phyloP scores from a whole-genome alignment of 345 rosid species.

The Brassica carinata region DNA sequence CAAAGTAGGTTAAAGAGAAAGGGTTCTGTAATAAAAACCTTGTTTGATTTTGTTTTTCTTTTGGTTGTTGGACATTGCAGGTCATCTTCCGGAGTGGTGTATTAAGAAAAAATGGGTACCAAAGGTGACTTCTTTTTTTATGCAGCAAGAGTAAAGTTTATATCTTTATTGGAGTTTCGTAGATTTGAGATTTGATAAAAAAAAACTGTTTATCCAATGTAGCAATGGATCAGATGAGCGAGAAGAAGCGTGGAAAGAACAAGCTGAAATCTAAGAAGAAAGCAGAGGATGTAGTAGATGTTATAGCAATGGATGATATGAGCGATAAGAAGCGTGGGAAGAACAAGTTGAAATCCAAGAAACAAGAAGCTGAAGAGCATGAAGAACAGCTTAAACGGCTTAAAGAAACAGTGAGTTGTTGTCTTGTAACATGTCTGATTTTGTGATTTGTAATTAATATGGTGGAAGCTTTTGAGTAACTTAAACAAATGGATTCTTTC shows the following conservation, averaged over 20 bases:
- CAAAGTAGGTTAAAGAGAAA: background rate
- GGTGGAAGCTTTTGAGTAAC: background rate
- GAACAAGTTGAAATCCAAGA: constrained; percentile 43
- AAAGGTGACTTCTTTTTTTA: constrained; percentile 20
- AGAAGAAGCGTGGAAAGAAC: constrained; percentile 30
- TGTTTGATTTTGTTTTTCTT: background rate
- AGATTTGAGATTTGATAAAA: constrained; percentile 5
- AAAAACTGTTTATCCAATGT: background rate
- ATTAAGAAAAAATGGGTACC: constrained; percentile 23
- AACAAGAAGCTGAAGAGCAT: constrained; percentile 63
- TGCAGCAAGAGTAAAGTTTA: background rate
- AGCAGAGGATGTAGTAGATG: constrained; percentile 38
- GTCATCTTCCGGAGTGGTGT: background rate
- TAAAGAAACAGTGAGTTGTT: constrained; percentile 55
- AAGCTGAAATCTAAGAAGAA: constrained; percentile 46
- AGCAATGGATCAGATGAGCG: constrained; percentile 3
- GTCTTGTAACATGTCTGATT: background rate
- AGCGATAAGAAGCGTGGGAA: constrained; percentile 29
- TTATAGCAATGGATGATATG: background rate
- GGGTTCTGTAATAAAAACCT: no score
- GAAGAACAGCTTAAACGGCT: constrained; percentile 74
- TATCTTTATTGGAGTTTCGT: background rate
- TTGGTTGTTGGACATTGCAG: constrained; percentile 8
- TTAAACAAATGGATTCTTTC: constrained; percentile 10
- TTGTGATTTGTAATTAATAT: background rate